Base-by-base conservation (phyloP, 768 basidiomycete species). In the Boletus speciosus region DNA sequence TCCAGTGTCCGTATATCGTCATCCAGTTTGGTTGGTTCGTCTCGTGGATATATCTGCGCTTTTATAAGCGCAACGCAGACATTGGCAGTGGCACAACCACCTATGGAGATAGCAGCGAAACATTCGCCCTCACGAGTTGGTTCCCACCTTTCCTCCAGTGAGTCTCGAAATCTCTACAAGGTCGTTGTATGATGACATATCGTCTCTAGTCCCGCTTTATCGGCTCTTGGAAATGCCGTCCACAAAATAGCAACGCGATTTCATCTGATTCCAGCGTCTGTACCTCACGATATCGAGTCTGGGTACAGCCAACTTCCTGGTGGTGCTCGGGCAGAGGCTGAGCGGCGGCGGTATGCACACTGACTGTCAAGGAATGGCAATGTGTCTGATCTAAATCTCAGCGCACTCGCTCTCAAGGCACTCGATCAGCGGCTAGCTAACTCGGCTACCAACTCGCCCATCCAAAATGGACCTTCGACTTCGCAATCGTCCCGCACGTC, bases 1-100 rank as follows among this genome's bases (percentile, higher is more conserved):
- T 86, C 73, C 93, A 93, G 68, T 87, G 84, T 53, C 93, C 93
- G 15, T 96, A 84, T 77, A 92, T 95, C 47, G 74, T 94, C 65
- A 94, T 98, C 59, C 97, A 99, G 67, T 99, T 98, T 69, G 97
- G 96, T n/a, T 99, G 96, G 93, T 88, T 97, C 52, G 90, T 94
- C 8, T 82, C 89, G 32, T 99, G 93, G 90, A 79, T 91, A 50
- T 99, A 97, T 73, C 81, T 99, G 34, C 85, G 97, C 36, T 98
- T 99, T 77, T 93, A 98, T 79, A 98, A 98, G 75, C 86, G 88
- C 69, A 89, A 88, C 64, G 74, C 76, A 34, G 90, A 93, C 53
- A 69, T 80, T 0, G 67, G 83, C 34, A 81, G 79, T 44, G 86
- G 88, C 5, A 74, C 74, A 5, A 80, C 77, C n/a, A 81, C 83